phyloP scores from a whole-genome alignment of 768 basidiomycete genomes.

The Podaxis pistillaris region DNA sequence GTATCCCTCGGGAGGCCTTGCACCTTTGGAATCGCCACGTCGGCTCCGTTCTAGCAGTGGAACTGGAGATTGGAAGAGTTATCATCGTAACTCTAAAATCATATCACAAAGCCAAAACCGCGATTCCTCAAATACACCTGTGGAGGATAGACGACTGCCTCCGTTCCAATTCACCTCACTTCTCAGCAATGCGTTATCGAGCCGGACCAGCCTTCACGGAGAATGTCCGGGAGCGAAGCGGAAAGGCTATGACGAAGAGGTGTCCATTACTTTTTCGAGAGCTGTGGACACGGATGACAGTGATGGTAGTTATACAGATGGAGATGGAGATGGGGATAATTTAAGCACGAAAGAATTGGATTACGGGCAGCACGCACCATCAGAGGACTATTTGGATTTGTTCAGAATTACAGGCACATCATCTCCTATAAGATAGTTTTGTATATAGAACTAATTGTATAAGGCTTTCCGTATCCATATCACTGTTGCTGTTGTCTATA shows the following conservation, averaged over 20 bases:
- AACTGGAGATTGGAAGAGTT: not conserved
- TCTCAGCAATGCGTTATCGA: slow-evolving; percentile 37
- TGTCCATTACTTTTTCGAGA: not conserved
- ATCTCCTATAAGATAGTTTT: slow-evolving; percentile 13
- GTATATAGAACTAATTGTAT: not conserved
- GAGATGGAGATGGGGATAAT: not conserved
- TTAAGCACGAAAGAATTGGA: not conserved
- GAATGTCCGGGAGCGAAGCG: not conserved
- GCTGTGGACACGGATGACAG: not conserved
- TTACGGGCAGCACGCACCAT: slow-evolving; percentile 21
- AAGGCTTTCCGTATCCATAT: not conserved
- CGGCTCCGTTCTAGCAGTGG: not conserved
- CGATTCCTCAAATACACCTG: not conserved
- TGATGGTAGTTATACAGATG: not conserved
- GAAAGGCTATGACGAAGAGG: not conserved
- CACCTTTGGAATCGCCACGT: not conserved
- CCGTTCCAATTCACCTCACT: slow-evolving; percentile 31
- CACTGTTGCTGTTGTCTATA: not conserved
- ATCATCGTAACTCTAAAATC: not conserved
- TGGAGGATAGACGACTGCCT: not conserved
- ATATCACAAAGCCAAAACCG: not conserved
- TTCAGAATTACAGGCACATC: slow-evolving; percentile 38
- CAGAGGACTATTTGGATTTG: slow-evolving; percentile 51
- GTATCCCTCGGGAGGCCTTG: not conserved
- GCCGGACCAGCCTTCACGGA: slow-evolving; percentile 32